Evolutionary conservation across 306 rosid genomes (phyloP), one percentile per base, ranked within the genome.

Genomic region (Sicyos baderoa): DNA sequence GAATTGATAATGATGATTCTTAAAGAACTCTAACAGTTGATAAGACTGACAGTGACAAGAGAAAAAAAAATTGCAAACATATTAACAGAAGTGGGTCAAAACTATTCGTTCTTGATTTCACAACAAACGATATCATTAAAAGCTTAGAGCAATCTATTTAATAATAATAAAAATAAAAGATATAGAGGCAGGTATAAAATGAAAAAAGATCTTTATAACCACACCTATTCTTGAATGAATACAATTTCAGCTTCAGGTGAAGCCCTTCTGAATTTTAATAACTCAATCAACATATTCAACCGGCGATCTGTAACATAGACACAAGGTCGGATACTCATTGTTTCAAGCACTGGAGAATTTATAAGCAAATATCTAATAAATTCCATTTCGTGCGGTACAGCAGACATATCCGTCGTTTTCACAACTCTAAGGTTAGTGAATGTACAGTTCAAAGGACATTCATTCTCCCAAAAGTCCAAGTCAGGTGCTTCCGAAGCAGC

Each of bases 371-470:
- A 85, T 70, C 82, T 90, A 79, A 86, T 81, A 42, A 90, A 83
- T 72, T 81, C 91, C 91, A 88, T 82, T 75, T 90, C 99, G 21
- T 85, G 96, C 4, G 82, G 89, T 74, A 83, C 78, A 70, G 96
- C 89, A 27, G 90, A 83, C 87, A 88, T 84, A 54, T 88, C 96
- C 35, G 86, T 72, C 76, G 87, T 82, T 78, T 85, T 82, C 80
- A 93, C 91, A 68, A 70, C 73, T 83, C 69, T 86, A 63, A 93
- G 96, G 53, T 65, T 79, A 67, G 53, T 51, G 17, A 88, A 85
- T 63, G 70, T 58, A 79, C 74, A 77, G 66, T 74, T 79, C 0
- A 77, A 86, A 49, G 74, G 80, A 76, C 79, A 68, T 74, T 84
- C 84, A 57, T 73, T 82, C 77, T 78, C 84, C 97, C 99, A 90